Evolutionary conservation across 192 early-diverging fungal species (phyloP).

Genomic region (Coemansia sp.): DNA sequence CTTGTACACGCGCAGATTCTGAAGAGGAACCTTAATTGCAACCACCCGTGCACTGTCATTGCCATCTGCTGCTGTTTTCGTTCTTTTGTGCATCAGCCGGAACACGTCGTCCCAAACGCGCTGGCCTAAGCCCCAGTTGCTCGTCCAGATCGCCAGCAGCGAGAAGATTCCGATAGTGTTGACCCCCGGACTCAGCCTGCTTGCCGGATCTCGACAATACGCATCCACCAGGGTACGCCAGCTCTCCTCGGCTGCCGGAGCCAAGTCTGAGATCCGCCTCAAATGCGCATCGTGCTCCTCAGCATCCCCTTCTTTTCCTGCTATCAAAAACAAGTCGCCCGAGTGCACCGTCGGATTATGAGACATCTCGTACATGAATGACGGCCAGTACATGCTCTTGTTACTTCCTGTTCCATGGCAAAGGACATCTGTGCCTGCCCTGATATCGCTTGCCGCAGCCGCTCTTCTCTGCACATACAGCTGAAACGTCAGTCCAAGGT

Average conservation of each 20-base stretch:
- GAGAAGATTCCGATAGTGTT: slow-evolving; percentile 43
- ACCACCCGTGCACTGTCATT: not conserved
- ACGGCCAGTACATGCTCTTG: slow-evolving; percentile 38
- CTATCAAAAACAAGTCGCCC: not conserved
- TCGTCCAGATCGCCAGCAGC: slow-evolving; percentile 17
- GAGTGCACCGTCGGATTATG: slow-evolving; percentile 14
- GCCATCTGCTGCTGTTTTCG: not conserved
- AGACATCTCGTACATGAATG: slow-evolving; percentile 43
- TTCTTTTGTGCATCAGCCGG: slow-evolving; percentile 9
- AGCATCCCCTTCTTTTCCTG: slow-evolving; percentile 1
- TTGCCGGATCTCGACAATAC: slow-evolving; percentile 1
- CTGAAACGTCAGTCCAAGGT: slow-evolving; percentile 47
- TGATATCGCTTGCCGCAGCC: slow-evolving; percentile 3
- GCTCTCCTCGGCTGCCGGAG: slow-evolving; percentile 24
- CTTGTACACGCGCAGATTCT: slow-evolving; percentile 37
- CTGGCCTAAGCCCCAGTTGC: slow-evolving; percentile 39
- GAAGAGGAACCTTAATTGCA: slow-evolving; percentile 9
- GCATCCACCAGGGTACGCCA: slow-evolving; percentile 22
- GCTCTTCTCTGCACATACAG: slow-evolving; percentile 35
- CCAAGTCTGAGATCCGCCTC: not conserved
- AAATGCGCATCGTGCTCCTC: not conserved
- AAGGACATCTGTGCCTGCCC: not conserved
- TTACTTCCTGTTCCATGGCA: not conserved
- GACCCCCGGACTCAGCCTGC: slow-evolving; percentile 17
- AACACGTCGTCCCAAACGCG: slow-evolving; percentile 44